A percentile compares a stretch with the other conserved stretches of the same genome.
These are phyloP conservation scores for Pythium phragmiticola DNA, from an alignment of 352 stramenopile genomes.

Conservation along the genomic window DNA sequence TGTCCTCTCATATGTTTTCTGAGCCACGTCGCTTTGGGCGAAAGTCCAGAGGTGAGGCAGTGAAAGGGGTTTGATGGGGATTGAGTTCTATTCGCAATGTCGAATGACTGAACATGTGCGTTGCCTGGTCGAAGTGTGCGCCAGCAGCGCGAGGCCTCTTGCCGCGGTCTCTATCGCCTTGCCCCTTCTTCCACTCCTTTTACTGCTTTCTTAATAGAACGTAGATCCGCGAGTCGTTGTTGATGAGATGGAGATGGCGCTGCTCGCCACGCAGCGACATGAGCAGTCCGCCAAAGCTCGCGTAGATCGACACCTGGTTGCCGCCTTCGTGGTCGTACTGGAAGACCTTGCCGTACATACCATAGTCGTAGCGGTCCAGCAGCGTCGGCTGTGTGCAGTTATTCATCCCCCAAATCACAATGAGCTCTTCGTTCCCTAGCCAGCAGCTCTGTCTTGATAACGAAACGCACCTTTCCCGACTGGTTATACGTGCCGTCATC, in stretches of 20 bases:
- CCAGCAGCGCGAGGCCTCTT: not conserved
- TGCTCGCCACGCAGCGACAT: constrained; percentile 97
- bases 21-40: too few relatives aligned
- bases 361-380: constrained; percentile 98
- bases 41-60: too few relatives aligned
- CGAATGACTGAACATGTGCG: too few relatives aligned
- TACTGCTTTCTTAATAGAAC: constrained; percentile 88
- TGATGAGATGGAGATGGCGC: constrained; percentile 95
- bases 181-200: not conserved
- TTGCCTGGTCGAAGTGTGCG: too few relatives aligned
- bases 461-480: constrained; percentile 70
- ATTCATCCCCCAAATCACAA: not conserved
- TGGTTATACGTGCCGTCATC: constrained; percentile 95
- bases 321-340: constrained; percentile 95
- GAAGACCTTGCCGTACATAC: constrained; percentile 98
- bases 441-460: not conserved
- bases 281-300: constrained; percentile 96
- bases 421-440: not conserved
- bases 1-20: too few relatives aligned
- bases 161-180: not conserved
- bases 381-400: constrained; percentile 67
- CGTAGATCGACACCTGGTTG: constrained; percentile 92
- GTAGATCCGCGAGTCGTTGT: constrained; percentile 97
- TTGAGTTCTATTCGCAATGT: too few relatives aligned
- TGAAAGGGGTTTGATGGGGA: too few relatives aligned